phyloP scores from a whole-genome alignment of 768 basidiomycete genomes.

The Ramaria sp. region DNA sequence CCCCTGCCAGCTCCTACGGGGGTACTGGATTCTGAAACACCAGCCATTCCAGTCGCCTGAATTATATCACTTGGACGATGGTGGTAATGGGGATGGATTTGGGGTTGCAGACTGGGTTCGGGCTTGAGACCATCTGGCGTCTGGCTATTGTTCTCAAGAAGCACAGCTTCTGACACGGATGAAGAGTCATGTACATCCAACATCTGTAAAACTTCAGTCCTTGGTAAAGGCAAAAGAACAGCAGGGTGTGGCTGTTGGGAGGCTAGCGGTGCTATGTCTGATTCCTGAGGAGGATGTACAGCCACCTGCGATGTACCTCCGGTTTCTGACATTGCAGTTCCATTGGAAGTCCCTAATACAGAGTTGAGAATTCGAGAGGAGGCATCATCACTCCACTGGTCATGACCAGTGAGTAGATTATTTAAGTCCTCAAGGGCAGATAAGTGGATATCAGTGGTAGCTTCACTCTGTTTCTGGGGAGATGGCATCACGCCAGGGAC shows the following conservation, averaged over 20 bases:
- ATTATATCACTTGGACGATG: background rate
- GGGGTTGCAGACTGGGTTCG: background rate
- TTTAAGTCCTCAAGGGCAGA: background rate
- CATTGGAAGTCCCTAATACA: background rate
- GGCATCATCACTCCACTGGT: constrained; percentile 2
- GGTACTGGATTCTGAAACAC: too few species aligned
- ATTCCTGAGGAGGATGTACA: background rate
- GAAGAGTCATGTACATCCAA: background rate
- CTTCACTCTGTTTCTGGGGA: background rate
- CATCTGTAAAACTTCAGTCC: background rate
- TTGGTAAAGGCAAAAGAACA: background rate
- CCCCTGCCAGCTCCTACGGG: background rate
- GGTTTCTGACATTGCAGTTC: background rate
- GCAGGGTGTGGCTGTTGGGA: background rate
- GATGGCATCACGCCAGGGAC: background rate
- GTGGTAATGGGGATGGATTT: background rate
- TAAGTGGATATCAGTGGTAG: background rate
- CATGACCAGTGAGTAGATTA: background rate
- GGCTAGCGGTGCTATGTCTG: background rate
- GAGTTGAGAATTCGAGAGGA: background rate
- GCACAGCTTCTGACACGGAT: background rate
- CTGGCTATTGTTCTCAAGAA: background rate
- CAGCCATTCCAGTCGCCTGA: too few species aligned
- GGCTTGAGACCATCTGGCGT: background rate
- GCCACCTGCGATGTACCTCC: background rate